Evolutionary conservation across 345 rosid genomes (phyloP).

Genomic region (Sonneratia alba): DNA sequence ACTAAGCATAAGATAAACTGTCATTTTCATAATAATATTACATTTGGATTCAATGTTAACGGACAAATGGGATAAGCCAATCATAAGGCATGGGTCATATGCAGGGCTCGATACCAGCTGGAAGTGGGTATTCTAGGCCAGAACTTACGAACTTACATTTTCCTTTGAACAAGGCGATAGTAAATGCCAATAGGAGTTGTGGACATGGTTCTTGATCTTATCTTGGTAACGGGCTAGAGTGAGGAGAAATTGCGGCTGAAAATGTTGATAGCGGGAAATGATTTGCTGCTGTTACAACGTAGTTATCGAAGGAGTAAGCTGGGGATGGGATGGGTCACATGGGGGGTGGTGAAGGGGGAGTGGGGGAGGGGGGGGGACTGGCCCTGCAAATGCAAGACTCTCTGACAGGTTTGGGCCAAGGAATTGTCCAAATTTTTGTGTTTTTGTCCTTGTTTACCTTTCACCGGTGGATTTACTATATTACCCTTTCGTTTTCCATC

Average conservation of each 20-base stretch:
- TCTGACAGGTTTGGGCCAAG: conserved; percentile 14
- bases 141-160: background rate
- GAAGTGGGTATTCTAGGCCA: background rate
- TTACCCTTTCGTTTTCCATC: background rate
- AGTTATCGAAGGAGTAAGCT: conserved; percentile 4
- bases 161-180: background rate
- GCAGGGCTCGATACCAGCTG: background rate
- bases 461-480: background rate
- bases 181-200: background rate
- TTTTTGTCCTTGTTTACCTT: background rate
- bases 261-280: background rate
- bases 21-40: background rate
- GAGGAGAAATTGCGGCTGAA: background rate
- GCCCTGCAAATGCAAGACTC: conserved; percentile 1
- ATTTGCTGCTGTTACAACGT: conserved; percentile 5
- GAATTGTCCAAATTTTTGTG: background rate
- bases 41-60: background rate
- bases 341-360: conserved; percentile 1
- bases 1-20: background rate
- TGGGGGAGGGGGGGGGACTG: background rate
- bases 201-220: background rate
- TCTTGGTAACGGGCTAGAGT: background rate
- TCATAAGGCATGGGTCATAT: too few species aligned
- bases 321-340: conserved; percentile 7
- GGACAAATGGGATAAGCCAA: background rate